Evolutionary conservation across 2,329 filamentous ascomycete species (phyloP).

Genomic region (Amauroascus verrucosus): DNA sequence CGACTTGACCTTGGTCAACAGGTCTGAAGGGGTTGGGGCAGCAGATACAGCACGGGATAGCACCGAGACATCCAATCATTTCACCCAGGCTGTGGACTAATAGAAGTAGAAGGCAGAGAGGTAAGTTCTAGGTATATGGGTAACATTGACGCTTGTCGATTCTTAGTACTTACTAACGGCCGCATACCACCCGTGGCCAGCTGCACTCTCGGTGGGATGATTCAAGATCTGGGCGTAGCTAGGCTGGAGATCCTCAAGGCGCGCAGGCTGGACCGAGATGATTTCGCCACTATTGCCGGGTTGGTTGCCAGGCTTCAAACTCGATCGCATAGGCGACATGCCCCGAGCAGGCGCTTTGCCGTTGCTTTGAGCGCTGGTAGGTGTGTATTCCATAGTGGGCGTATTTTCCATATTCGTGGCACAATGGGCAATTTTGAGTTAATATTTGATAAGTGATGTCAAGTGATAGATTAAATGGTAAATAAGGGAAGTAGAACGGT

Average conservation of each 20-base stretch:
- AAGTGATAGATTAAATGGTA: too few species aligned
- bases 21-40: constrained; percentile 95
- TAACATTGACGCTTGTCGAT: background rate
- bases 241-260: constrained; percentile 72
- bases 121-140: background rate
- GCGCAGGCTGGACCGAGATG: constrained; percentile 68
- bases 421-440: too few species aligned
- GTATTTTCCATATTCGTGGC: background rate
- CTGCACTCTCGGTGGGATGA: constrained; percentile 54
- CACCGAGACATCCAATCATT: constrained; percentile 66
- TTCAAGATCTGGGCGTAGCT: constrained; percentile 60
- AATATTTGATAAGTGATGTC: too few species aligned
- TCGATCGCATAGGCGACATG: background rate
- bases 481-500: background rate
- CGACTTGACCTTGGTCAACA: constrained; percentile 86
- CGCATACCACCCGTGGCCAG: constrained; percentile 79
- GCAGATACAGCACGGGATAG: constrained; percentile 80
- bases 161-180: constrained; percentile 58
- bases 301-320: background rate
- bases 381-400: background rate
- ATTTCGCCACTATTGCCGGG: constrained; percentile 28
- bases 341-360: constrained; percentile 1
- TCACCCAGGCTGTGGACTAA: constrained; percentile 63
- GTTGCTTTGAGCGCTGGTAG: background rate
- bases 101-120: constrained; percentile 18